Base-by-base conservation (phyloP, 73 alveolate genomes). In the Paramecium biaurelia region DNA sequence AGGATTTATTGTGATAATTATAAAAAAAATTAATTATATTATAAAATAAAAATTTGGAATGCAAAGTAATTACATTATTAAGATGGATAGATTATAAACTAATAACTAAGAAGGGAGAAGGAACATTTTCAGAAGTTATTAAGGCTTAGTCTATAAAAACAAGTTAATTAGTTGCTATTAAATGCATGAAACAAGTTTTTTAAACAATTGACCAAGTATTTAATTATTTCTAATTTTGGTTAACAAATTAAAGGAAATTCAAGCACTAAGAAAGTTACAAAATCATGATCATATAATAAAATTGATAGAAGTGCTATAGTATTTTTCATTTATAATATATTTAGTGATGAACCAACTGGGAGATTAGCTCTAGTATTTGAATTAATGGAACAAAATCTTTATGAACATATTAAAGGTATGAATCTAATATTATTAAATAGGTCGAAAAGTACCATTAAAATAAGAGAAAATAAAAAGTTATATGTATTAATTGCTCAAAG, bases 81-180 rank as follows among this genome's bases (percentile, higher is more conserved):
- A 53, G 68, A 26, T 63, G 45, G 23, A 24, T 79, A 79, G 90
- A 79, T 41, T 96, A 96, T 67, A 92, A 95, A 53, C 53, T 96
- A 43, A 89, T 96, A 8, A 86, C 95, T 34, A 96, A 97, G 95
- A 85, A 93, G 85, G 99, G 99, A 53, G 99, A 98, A 92, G 99
- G 99, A 32, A 98, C 99, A 38, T 98, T 98, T 89, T 96, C 99
- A 23, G 99, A 98, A 90, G 99, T 98, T 35, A 94, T 98, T 58
- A 98, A 98, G 74, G 99, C 99, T 18, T 98, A 98, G 93, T 93
- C 98, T 70, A 89, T 97, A 45, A 95, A 93, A 72, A 95, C 99
- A 1, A 98, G 98, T 7, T 21, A 94, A 63, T 96, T 79, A 42
- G 99, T 98, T 4, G 99, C 99, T 41, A 98, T 98, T 42, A 98